A percentile compares a stretch with the other conserved stretches of the same genome.
Conservation (phyloP, 2,329 filamentous ascomycete species). For the Orbilia quercus region DNA sequence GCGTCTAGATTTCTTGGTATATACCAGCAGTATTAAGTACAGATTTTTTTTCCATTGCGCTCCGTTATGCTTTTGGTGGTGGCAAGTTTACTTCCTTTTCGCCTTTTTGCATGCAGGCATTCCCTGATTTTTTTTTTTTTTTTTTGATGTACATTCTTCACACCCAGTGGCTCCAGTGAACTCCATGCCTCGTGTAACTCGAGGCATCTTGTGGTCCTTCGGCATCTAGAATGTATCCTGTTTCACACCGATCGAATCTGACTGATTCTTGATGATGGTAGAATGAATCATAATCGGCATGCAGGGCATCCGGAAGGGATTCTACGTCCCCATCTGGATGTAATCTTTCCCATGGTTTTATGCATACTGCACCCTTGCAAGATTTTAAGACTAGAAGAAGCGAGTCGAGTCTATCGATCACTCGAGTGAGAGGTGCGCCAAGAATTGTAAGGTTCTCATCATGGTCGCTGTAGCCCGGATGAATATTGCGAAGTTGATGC, state of each 20-base stretch:
- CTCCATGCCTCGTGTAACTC: conserved; percentile 43
- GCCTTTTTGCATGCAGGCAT: not conserved
- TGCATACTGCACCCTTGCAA: conserved; percentile 69
- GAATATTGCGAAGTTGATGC: conserved; percentile 67
- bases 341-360: conserved; percentile 70
- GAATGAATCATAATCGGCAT: conserved; percentile 67
- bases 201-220: conserved; percentile 67
- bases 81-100: conserved; percentile 13
- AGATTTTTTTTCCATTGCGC: not conserved
- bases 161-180: conserved; percentile 51
- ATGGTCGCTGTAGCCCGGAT: conserved; percentile 59
- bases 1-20: not conserved
- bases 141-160: too few species aligned
- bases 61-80: too few species aligned
- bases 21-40: not conserved
- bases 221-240: conserved; percentile 69
- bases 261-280: conserved; percentile 68
- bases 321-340: conserved; percentile 69
- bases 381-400: conserved; percentile 72
- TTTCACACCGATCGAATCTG: conserved; percentile 68
- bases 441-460: conserved; percentile 60
- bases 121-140: too few species aligned
- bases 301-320: conserved; percentile 68
- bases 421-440: conserved; percentile 62
- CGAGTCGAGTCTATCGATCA: conserved; percentile 69